These are phyloP conservation scores for Haematococcus lacustris DNA, from an alignment of 139 green algal species.

Conservation along the genomic window DNA sequence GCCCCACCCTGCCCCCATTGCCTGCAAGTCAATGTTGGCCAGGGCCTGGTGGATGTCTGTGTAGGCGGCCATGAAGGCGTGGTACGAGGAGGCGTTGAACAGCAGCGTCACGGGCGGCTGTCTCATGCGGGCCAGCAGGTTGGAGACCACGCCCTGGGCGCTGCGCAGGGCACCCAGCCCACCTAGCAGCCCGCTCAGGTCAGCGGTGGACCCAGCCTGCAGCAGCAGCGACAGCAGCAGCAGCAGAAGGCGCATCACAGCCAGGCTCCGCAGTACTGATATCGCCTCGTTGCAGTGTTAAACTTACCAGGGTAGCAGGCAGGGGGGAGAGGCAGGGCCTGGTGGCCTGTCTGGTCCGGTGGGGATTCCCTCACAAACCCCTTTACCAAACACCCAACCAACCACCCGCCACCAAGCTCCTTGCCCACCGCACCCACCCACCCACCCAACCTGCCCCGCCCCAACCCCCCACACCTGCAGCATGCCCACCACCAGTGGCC, in stretches of 20 bases:
- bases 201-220: neutral
- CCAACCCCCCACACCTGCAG: neutral
- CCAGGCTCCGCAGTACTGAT: too few species aligned
- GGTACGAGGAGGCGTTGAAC: conserved; percentile 6
- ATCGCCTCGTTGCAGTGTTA: neutral
- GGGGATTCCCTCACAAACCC: neutral
- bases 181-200: neutral
- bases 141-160: neutral
- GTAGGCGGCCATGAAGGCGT: neutral
- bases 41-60: neutral
- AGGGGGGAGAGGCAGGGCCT: neutral
- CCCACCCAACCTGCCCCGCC: neutral
- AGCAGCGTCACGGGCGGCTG: conserved; percentile 6
- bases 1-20: too few species aligned
- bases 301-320: neutral
- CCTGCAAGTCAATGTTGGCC: too few species aligned
- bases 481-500: neutral
- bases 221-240: neutral
- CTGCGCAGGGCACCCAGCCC: neutral
- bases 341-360: neutral
- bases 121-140: neutral
- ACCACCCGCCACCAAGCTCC: neutral
- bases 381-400: neutral
- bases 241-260: neutral
- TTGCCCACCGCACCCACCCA: neutral